Conservation (phyloP, 2,329 filamentous ascomycete genomes). For the Tolypocladium endophyticum region DNA sequence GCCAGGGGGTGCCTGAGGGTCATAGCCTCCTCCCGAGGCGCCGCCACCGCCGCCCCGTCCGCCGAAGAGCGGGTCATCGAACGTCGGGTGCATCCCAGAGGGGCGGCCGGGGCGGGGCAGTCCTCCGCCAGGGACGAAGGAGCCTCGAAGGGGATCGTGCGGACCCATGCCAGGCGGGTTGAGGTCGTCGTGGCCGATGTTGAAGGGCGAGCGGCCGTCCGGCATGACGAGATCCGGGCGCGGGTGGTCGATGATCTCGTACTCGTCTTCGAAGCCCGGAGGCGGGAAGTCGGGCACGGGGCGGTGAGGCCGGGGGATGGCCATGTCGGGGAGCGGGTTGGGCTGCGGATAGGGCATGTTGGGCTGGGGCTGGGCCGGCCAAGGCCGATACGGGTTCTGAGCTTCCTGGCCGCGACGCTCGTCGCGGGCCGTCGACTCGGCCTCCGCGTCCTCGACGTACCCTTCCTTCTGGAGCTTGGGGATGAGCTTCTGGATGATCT, state of each 20-base stretch:
- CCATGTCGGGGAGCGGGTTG: slow-evolving; percentile 53
- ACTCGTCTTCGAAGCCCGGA: slow-evolving; percentile 88
- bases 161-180: slow-evolving; percentile 81
- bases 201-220: slow-evolving; percentile 46
- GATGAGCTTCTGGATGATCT: slow-evolving; percentile 75
- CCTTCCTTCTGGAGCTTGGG: slow-evolving; percentile 69
- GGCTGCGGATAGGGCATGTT: slow-evolving; percentile 56
- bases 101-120: slow-evolving; percentile 47
- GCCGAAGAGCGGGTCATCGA: slow-evolving; percentile 79
- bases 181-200: slow-evolving; percentile 76
- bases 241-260: slow-evolving; percentile 62
- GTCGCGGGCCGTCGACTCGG: slow-evolving; percentile 28
- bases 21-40: slow-evolving; percentile 27
- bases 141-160: slow-evolving; percentile 65
- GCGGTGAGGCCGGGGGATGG: slow-evolving; percentile 47
- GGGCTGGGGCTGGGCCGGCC: slow-evolving; percentile 39
- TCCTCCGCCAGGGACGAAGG: slow-evolving; percentile 52
- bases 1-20: slow-evolving; percentile 72
- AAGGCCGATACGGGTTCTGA: slow-evolving; percentile 19
- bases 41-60: slow-evolving; percentile 36
- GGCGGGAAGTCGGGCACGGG: slow-evolving; percentile 70
- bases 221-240: slow-evolving; percentile 19
- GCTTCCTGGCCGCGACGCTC: slow-evolving; percentile 30
- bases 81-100: slow-evolving; percentile 91
- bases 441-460: slow-evolving; percentile 52